Evolutionary conservation across 148 eudicot genomes (phyloP), one percentile per base, ranked within the genome.

Genomic region (Dysphania ambrosioides): DNA sequence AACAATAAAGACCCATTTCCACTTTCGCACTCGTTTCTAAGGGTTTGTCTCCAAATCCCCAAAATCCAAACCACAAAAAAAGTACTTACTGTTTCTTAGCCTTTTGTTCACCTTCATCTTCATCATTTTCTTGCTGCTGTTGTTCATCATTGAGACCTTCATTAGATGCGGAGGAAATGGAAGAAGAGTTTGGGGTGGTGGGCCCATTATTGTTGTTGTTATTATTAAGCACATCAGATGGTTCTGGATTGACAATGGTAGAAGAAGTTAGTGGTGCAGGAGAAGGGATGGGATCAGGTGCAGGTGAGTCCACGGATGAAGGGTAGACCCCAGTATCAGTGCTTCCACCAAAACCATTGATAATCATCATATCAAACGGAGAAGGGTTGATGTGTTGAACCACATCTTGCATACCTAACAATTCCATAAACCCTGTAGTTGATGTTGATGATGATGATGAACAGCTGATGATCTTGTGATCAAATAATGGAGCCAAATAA

Each of bases 351-450:
- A 29, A 29, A 27, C 74, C 69, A 47, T 56, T 66, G 11, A 79
- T 66, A 11, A 58, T 32, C 70, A 73, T 32, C 70, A 59, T 74
- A 74, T 79, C 79, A 75, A 75, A 59, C 66, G 75, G 24, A 75
- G 75, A 74, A 19, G 82, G 75, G 40, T 18, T 62, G 56, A 69
- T 62, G n/a, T 74, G 16, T 47, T 47, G 70, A 23, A 79, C 75
- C 56, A 74, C 71, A 60, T 86, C 88, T 42, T 83, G 87, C 80
- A 84, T 36, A 67, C 88, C 88, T 65, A 92, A 66, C 32, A 90
- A 80, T 81, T 90, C 97, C 97, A 87, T 87, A 73, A 93, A 93
- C 72, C 96, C 91, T 32, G 49, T 27, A 24, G 70, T 47, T 56
- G 75, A 6, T 55, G 74, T 0, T 42, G 57, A 1, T 70, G 73